Base-by-base conservation (phyloP, 306 rosid species). In the Begonia fuchsioides region DNA sequence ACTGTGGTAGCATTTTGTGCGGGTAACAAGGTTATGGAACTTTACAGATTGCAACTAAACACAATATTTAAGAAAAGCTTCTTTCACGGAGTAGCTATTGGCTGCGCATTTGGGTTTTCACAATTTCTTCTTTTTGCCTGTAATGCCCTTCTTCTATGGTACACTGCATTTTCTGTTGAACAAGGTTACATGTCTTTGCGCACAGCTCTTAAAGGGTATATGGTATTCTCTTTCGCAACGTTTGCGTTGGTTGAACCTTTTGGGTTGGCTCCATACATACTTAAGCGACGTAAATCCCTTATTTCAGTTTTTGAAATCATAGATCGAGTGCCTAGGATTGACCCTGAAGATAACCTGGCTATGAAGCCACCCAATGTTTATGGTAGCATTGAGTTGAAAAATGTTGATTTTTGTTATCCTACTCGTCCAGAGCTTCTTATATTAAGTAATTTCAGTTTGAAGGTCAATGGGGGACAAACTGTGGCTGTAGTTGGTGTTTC, bases 1-100 rank as follows among this genome's bases (percentile, higher is more conserved):
- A 92, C 98, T 52, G 98, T 92, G 47, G 98, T 85, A 59, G 94
- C 98, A 62, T 92, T 85, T 70, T 92, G 96, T 75, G 98, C 95
- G 50, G 94, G 98, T 68, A 85, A 85, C 63, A 85, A 92, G 78
- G 98, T 92, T 43, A 85, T 92, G 98, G 98, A 92, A 72, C 93
- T 92, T 73, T 92, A 92, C 76, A 72, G 82, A 63, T 59, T 79
- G 72, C 98, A 92, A 78, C 72, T 92, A 39, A 69, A 82, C 63
- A 92, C 75, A 64, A 92, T 92, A 63, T 82, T 92, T 58, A 85
- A 54, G 81, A 73, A 85, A 80, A 92, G 98, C 63, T 82, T 85
- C 72, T 76, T 92, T 58, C 95, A 92, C 53, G 98, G 98, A 62
- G 49, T 92, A 76, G 98, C 94, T 60, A 92, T 92, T 52, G 98